These are phyloP conservation scores for Helenozyma rhizophorensis DNA, from an alignment of 805 yeast species.

Conservation along the genomic window DNA sequence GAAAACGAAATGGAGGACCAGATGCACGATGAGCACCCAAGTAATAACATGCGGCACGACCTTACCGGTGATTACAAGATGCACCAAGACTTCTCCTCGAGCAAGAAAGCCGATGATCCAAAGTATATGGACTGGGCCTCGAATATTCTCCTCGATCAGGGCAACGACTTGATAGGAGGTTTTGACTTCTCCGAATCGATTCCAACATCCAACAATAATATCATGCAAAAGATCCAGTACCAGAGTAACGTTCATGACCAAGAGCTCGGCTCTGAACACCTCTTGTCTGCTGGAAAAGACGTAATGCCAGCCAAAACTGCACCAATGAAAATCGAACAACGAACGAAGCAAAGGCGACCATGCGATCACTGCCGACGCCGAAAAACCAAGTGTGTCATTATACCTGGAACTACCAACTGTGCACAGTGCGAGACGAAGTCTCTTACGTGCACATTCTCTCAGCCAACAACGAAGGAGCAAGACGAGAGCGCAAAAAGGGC, in stretches of 20 bases:
- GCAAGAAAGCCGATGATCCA: constrained; percentile 1
- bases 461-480: constrained; percentile 5
- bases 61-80: too few relatives aligned
- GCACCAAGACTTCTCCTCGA: too few relatives aligned
- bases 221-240: constrained; percentile 28
- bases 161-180: constrained; percentile 26
- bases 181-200: constrained; percentile 23
- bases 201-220: constrained; percentile 8
- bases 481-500: constrained; percentile 47
- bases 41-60: too few relatives aligned
- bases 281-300: too few relatives aligned
- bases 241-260: constrained; percentile 25
- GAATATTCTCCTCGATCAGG: constrained; percentile 28
- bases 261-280: too few relatives aligned
- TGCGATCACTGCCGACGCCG: constrained; percentile 84
- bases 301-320: too few relatives aligned
- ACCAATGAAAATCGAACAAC: too few relatives aligned
- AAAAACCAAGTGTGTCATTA: constrained; percentile 72
- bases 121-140: constrained; percentile 29
- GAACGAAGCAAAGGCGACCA: constrained; percentile 50
- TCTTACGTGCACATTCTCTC: constrained; percentile 65
- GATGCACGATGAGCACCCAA: too few relatives aligned
- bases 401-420: constrained; percentile 61
- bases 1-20: too few relatives aligned
- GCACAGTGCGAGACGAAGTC: constrained; percentile 74